Base-by-base conservation (phyloP, 176 grass and related monocot genomes). In the Elaeis guineensis region DNA sequence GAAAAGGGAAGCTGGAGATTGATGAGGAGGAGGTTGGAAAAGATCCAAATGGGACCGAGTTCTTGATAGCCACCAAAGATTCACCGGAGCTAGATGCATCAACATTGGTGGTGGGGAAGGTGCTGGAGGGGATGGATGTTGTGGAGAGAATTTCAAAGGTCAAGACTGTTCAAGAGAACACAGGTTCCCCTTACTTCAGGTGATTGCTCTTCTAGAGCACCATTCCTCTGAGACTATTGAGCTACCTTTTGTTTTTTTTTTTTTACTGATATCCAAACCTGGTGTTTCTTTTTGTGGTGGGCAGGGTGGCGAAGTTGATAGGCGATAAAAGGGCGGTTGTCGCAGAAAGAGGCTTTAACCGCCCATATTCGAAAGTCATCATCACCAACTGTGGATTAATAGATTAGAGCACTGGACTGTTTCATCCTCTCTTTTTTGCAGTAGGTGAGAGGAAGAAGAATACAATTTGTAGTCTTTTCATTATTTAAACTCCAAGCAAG, bases 241-340 rank as follows among this genome's bases (percentile, higher is more conserved):
- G 8, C 35, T 39, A 39, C 8, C n/a, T n/a, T n/a, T n/a, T n/a
- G n/a, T 39, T 0, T 39, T 64, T 21, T 68, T 59, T 26, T 69
- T 11, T 65, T 21, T 74, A 52, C 20, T 23, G 49, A 16, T 74
- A 16, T 21, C 2, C 35, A 50, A 55, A 11, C 20, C n/a, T 21
- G 21, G 1, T 26, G 12, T 3, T 65, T 51, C 8, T 17, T 51
- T 71, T 19, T 18, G 4, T 5, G 48, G 50, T 17, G 35, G 35
- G 65, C 81, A 96, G 86, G 49, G 91, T 90, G 75, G 91, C 86
- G 17, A 96, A 96, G 80, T 60, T 96, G 66, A 96, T 96, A 3
- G 91, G 91, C 7, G 91, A 96, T 75, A 96, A 90, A 79, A 85
- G 91, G 63, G 91, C 91, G 2, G 86, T 90, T 2, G 91, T 96